Evolutionary conservation across 768 basidiomycete species (phyloP), one percentile per base, ranked within the genome.

Genomic region (Trametes villosa): DNA sequence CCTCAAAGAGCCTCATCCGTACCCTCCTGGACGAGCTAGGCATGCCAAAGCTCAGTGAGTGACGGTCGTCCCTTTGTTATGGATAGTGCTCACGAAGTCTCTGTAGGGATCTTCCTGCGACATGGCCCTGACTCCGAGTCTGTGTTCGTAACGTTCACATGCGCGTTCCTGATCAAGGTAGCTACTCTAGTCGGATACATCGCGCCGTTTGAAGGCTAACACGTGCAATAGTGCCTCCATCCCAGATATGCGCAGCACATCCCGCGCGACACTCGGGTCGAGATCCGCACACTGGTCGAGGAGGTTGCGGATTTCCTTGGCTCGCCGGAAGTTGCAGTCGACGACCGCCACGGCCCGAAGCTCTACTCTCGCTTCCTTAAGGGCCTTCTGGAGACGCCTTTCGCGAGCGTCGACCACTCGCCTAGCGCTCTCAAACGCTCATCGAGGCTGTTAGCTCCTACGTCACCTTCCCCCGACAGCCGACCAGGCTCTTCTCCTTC

Each of bases 151-250:
- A 90, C 87, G 0, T 93, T 92, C 63, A 91, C 92, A 11, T 85
- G 87, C 9, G 87, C 91, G 2, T 94, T 94, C 78, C 78, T 94
- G 17, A 81, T 94, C 64, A 93, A 94, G 79, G 89, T 87, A 68
- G 49, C 74, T 47, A 12, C 22, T 2, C 24, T 26, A 4, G 13
- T 11, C 11, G 4, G 4, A 24, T 12, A 9, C n/a, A 24, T 1
- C 3, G 22, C 8, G 9, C 8, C 26, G 6, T 22, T 6, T 36
- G 50, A 31, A 12, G 3, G 5, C 24, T 51, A 22, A 51, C 50
- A 26, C 24, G 5, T 38, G 27, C n/a, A 15, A 62, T n/a, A 88
- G 87, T 81, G 93, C n/a, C 78, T 94, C 13, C 89, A 90, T 74
- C 91, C 89, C 4, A 88, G 85, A 68, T 92, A 88, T 65, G 76